These are phyloP conservation scores for Exophiala sp. DNA, from an alignment of 2,329 filamentous ascomycete species.

Conservation along the genomic window DNA sequence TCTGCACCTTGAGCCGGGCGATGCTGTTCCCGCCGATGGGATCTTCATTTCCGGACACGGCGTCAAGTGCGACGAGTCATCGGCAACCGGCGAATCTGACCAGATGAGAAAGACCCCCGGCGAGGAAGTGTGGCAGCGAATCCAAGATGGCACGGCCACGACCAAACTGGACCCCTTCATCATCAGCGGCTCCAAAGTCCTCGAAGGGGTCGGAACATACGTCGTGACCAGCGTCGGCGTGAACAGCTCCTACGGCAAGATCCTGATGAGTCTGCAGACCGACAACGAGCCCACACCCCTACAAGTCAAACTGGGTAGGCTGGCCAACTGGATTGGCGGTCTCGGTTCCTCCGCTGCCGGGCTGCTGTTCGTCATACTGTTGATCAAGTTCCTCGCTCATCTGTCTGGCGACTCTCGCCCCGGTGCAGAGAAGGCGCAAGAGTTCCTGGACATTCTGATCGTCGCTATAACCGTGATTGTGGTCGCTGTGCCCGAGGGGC, in stretches of 20 bases:
- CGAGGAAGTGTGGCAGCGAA: slow-evolving; percentile 52
- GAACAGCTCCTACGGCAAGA: slow-evolving; percentile 69
- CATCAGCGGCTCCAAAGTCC: slow-evolving; percentile 73
- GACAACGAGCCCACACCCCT: slow-evolving; percentile 69
- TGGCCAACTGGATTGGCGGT: slow-evolving; percentile 73
- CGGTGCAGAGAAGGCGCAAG: slow-evolving; percentile 69
- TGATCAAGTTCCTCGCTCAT: slow-evolving; percentile 75
- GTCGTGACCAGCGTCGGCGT: slow-evolving; percentile 67
- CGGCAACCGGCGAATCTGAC: slow-evolving; percentile 68
- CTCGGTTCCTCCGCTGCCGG: slow-evolving; percentile 68
- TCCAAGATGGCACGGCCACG: slow-evolving; percentile 48
- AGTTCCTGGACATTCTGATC: slow-evolving; percentile 70
- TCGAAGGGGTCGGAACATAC: slow-evolving; percentile 70
- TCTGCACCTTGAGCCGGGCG: slow-evolving; percentile 62
- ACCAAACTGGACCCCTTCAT: slow-evolving; percentile 63
- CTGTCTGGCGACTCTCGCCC: slow-evolving; percentile 51
- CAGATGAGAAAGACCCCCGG: slow-evolving; percentile 61
- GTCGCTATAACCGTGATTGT: slow-evolving; percentile 74
- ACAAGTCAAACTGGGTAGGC: slow-evolving; percentile 67
- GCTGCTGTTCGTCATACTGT: slow-evolving; percentile 74
- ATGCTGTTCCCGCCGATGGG: slow-evolving; percentile 65
- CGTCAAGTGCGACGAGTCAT: slow-evolving; percentile 67
- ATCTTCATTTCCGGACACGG: slow-evolving; percentile 61
- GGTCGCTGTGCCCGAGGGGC: slow-evolving; percentile 70
- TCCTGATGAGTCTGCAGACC: slow-evolving; percentile 66